A percentile compares a stretch with the other conserved stretches of the same genome.
These are phyloP conservation scores for Penicillium roqueforti DNA, from an alignment of 495 filamentous ascomycete genomes.

Conservation along the genomic window DNA sequence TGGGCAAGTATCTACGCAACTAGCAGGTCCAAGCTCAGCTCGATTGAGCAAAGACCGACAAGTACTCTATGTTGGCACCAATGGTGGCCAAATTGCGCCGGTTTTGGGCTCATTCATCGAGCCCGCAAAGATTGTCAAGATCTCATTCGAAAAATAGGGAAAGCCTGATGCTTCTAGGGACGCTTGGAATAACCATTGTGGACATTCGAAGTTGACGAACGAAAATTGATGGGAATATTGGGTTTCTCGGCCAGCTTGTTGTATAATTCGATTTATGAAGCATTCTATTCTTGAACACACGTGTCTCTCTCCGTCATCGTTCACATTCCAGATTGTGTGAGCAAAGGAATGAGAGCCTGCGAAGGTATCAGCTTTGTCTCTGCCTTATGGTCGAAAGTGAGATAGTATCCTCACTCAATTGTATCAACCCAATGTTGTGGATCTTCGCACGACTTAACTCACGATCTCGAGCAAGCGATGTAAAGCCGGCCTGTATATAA, in stretches of 20 bases:
- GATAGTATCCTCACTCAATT: not conserved
- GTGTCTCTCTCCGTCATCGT: not conserved
- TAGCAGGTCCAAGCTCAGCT: constrained; percentile 26
- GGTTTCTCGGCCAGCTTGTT: not conserved
- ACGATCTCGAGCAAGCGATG: constrained; percentile 11
- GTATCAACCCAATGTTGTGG: constrained; percentile 8
- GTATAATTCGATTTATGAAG: not conserved
- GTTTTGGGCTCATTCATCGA: constrained; percentile 28
- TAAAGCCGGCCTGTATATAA: constrained; percentile 4
- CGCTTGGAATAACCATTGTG: not conserved
- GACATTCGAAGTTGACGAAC: not conserved
- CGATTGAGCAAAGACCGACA: constrained; percentile 22
- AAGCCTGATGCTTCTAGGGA: not conserved
- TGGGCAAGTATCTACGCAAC: constrained; percentile 23
- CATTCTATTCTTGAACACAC: not conserved
- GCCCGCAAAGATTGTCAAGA: constrained; percentile 29
- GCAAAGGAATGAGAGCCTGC: not conserved
- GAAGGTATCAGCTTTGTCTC: not conserved
- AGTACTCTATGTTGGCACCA: constrained; percentile 28
- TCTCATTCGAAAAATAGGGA: constrained; percentile 9
- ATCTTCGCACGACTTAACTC: constrained; percentile 17
- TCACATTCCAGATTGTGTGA: not conserved
- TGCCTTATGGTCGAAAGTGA: not conserved
- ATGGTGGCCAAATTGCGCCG: constrained; percentile 27
- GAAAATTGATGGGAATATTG: not conserved